phyloP scores from a whole-genome alignment of 75 land plant species.

The Cunninghamia lanceolata region DNA sequence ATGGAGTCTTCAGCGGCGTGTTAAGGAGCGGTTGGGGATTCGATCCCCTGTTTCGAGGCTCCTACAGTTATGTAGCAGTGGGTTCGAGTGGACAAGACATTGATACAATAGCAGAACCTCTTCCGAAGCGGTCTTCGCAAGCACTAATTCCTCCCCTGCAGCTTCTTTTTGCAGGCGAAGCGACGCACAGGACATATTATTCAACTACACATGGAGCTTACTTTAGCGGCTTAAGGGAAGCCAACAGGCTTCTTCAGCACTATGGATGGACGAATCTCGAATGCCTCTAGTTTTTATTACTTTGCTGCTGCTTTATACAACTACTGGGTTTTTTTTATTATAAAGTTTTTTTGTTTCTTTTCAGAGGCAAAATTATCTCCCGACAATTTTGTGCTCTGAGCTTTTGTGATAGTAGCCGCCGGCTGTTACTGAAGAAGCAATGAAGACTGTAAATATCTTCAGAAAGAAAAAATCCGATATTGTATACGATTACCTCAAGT shows the following conservation, averaged over 20 bases:
- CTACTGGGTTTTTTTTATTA: not conserved
- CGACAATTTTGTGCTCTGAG: not conserved
- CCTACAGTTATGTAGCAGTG: constrained; percentile 80
- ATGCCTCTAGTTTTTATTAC: not conserved
- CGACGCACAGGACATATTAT: constrained; percentile 82
- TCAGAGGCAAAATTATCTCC: not conserved
- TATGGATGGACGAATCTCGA: constrained; percentile 27
- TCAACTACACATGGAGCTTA: constrained; percentile 94
- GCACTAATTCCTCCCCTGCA: constrained; percentile 29
- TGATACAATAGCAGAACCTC: constrained; percentile 65
- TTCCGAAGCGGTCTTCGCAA: constrained; percentile 27
- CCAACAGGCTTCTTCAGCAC: constrained; percentile 72
- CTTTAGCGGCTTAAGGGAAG: constrained; percentile 83
- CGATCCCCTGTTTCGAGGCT: constrained; percentile 77
- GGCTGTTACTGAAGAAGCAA: not conserved
- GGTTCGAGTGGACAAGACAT: constrained; percentile 80
- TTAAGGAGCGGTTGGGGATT: constrained; percentile 61
- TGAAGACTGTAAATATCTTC: constrained; percentile 1
- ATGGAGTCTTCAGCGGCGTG: constrained; percentile 21
- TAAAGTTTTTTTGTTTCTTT: not conserved
- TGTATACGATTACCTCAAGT: not conserved
- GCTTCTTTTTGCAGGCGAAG: constrained; percentile 91
- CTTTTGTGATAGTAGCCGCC: not conserved
- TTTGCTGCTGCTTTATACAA: not conserved
- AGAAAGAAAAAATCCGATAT: not conserved